Evolutionary conservation across 2,329 filamentous ascomycete genomes (phyloP).

Genomic region (Neonectria coccinea): DNA sequence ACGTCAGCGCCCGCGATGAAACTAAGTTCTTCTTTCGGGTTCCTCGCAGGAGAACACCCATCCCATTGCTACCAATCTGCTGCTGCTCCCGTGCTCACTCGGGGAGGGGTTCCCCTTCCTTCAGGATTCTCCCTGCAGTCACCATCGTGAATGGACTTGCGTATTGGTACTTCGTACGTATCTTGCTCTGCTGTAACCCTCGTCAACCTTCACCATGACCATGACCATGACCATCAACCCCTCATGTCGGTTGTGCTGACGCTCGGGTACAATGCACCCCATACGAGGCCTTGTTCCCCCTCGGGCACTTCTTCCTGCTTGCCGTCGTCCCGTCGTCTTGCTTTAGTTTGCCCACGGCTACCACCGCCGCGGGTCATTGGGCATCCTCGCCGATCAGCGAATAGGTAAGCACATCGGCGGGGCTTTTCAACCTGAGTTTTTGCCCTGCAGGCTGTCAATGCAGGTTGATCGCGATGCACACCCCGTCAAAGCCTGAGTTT

Average conservation of each 20-base stretch:
- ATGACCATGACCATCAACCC: conserved; percentile 2
- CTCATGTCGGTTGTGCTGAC: conserved; percentile 11
- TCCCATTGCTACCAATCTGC: conserved; percentile 2
- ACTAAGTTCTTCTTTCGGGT: conserved; percentile 23
- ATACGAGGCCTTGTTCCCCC: conserved; percentile 3
- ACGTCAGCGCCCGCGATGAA: conserved; percentile 38
- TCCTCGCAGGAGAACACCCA: conserved; percentile 17
- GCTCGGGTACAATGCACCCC: conserved; percentile 6
- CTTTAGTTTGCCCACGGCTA: conserved; percentile 11
- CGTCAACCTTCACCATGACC: not conserved
- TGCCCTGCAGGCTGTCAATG: conserved; percentile 30
- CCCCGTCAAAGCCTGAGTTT: conserved; percentile 10
- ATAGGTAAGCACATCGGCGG: conserved; percentile 6
- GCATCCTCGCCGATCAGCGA: conserved; percentile 31
- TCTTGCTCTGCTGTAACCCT: not conserved
- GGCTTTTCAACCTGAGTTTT: conserved; percentile 19
- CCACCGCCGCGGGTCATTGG: conserved; percentile 28
- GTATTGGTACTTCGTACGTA: not conserved
- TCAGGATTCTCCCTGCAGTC: not conserved
- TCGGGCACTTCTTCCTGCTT: conserved; percentile 17
- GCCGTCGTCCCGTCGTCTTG: not conserved
- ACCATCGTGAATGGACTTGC: not conserved
- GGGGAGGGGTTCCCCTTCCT: not conserved
- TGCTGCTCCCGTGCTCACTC: not conserved
- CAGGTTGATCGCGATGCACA: conserved; percentile 26